Base-by-base conservation (phyloP, 805 yeast species). In the Lipomyces spencermartinsiae region DNA sequence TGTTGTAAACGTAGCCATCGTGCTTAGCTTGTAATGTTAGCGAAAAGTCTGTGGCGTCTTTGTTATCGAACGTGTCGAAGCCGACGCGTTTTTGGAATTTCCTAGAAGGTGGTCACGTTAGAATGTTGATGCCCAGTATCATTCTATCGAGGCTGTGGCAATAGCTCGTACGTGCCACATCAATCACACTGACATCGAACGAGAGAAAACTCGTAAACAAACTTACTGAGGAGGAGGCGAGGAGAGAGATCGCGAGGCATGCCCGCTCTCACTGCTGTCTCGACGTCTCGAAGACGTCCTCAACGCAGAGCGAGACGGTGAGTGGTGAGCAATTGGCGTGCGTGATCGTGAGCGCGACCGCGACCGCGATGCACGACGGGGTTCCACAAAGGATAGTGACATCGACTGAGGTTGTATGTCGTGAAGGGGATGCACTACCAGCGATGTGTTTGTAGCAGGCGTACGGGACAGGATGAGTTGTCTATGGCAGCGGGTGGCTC, bases 11-110 rank as follows among this genome's bases (percentile, higher is more conserved):
- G 68, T 78, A 82, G 35, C 76, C 80, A 31, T 68, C 66, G 71
- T 82, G 85, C 68, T 80, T 80, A 8, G 79, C 74, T 35, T 80
- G 78, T 43, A 83, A 73, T 1, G 84, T 82, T 60, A 81, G 76
- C 37, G 80, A 73, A 74, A 80, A 68, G 65, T 77, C 73, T 59
- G 80, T 49, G 34, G 77, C 72, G 58, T 78, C 77, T 25, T 76
- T 78, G 63, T 81, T 81, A 25, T 77, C 75, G 58, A 82, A 77
- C 5, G 85, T 83, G 70, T 83, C 85, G 67, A 83, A 82, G 25
- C 81, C 76, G 2, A 83, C 79, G 39, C 81, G 77, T 46, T 76
- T 78, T 31, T 77, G 72, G 62, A 73, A 76, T 43, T 71, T 69
- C 55, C 71, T 68, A 31, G 29, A 25, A 2, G 29, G 35, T 10